phyloP scores from a whole-genome alignment of 805 yeast species.

The Metahyphopichia silvanorum region DNA sequence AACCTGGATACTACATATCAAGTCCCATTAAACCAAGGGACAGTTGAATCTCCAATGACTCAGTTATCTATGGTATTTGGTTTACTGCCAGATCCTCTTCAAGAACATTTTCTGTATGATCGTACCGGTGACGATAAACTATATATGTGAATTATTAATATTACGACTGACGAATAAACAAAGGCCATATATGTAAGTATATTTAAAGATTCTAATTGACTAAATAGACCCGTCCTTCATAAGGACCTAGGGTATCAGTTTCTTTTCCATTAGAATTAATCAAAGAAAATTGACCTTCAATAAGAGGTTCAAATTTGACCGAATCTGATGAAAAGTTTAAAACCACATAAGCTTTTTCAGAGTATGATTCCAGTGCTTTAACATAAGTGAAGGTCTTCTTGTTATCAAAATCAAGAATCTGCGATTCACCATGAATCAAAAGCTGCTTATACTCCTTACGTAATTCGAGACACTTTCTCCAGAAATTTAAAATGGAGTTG shows the following conservation, averaged over 20 bases:
- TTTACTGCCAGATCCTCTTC: neutral
- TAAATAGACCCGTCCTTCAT: constrained; percentile 11
- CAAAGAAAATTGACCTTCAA: constrained; percentile 9
- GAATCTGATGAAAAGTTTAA: constrained; percentile 19
- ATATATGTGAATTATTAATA: too few species aligned
- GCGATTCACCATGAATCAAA: constrained; percentile 40
- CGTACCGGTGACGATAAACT: neutral
- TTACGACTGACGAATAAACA: too few species aligned
- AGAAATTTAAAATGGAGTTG: constrained; percentile 40
- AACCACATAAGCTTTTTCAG: constrained; percentile 15
- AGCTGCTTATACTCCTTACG: constrained; percentile 39
- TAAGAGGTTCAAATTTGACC: constrained; percentile 6
- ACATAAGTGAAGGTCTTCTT: constrained; percentile 33
- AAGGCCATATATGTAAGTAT: neutral
- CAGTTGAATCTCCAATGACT: constrained; percentile 2
- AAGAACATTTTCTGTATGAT: neutral
- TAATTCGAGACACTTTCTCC: constrained; percentile 34
- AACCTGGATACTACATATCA: neutral
- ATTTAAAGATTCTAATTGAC: constrained; percentile 5
- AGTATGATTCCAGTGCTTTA: constrained; percentile 15
- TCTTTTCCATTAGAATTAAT: constrained; percentile 6
- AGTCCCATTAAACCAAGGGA: neutral
- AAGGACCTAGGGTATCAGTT: constrained; percentile 6
- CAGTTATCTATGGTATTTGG: constrained; percentile 4
- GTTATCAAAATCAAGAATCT: constrained; percentile 36